Evolutionary conservation across 306 rosid genomes (phyloP).

Genomic region (Cucurbita argyrosperma): DNA sequence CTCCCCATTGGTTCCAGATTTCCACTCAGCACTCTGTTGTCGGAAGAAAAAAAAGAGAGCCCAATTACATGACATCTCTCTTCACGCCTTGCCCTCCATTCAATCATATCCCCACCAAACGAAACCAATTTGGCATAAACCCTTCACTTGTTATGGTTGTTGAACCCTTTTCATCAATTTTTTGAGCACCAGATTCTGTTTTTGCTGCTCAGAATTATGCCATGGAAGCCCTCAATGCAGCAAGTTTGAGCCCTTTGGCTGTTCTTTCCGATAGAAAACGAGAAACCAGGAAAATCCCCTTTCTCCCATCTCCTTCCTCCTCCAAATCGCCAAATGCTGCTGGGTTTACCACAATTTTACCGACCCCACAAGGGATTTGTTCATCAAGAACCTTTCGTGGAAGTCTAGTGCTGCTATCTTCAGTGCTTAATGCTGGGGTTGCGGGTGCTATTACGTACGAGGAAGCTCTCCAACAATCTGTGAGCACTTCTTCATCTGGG

Average conservation of each 20-base stretch:
- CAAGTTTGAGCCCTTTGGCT: conserved; percentile 63
- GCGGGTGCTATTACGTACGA: conserved; percentile 71
- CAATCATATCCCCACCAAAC: conserved; percentile 6
- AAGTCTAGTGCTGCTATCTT: conserved; percentile 27
- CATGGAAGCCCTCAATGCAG: conserved; percentile 96
- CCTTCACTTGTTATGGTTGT: neutral
- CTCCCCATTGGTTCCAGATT: conserved; percentile 5
- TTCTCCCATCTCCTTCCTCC: conserved; percentile 19
- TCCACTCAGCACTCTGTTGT: conserved; percentile 20
- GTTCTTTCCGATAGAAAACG: conserved; percentile 47
- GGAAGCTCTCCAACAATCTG: conserved; percentile 43
- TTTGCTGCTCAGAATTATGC: conserved; percentile 34
- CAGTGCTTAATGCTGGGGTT: conserved; percentile 34
- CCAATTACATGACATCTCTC: conserved; percentile 5
- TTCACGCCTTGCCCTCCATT: conserved; percentile 19
- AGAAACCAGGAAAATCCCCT: conserved; percentile 38
- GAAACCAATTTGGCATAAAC: conserved; percentile 8
- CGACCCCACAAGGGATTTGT: neutral
- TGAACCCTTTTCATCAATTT: neutral
- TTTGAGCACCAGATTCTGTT: conserved; percentile 12
- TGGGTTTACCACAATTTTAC: neutral
- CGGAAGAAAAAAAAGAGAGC: neutral
- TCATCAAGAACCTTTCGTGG: neutral
- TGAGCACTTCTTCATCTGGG: conserved; percentile 16
- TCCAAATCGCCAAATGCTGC: conserved; percentile 14